Percentiles rank a stretch among this genome's conserved stretches.
Evolutionary conservation across 1,284 basidiomycete genomes (phyloP).

Genomic region (Microbotryum scabiosae): DNA sequence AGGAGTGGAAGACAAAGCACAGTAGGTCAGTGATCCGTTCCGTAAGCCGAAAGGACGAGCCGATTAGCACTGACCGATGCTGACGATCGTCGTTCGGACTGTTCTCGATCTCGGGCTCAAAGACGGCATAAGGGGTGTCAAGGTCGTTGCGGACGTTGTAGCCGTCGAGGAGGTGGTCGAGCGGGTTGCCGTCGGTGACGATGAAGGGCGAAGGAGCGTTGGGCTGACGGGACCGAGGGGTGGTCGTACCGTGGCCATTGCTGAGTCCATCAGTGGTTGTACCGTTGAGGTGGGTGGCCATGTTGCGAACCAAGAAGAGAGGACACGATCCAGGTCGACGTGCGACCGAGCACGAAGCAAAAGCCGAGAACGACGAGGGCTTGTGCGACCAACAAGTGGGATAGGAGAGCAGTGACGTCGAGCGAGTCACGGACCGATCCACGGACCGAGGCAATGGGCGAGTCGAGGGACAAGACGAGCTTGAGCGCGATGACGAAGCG

Average conservation of each 20-base stretch:
- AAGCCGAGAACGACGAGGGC: background rate
- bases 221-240: slow-evolving; percentile 3
- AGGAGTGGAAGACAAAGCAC: slow-evolving; percentile 21
- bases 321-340: background rate
- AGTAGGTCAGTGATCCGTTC: background rate
- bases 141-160: slow-evolving; percentile 2
- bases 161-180: slow-evolving; percentile 16
- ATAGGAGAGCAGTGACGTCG: background rate
- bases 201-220: slow-evolving; percentile 24
- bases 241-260: slow-evolving; percentile 9
- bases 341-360: background rate
- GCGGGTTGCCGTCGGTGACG: slow-evolving; percentile 6
- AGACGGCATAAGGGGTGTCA: slow-evolving; percentile 43
- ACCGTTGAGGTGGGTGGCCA: background rate
- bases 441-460: no score
- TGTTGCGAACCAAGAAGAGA: background rate
- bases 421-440: no score
- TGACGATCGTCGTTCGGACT: slow-evolving; percentile 66
- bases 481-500: no score
- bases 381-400: background rate
- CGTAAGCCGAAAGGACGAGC: background rate
- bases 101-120: slow-evolving; percentile 61
- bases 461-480: no score
- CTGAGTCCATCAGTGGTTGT: background rate
- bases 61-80: slow-evolving; percentile 45